Percentiles rank a stretch among this genome's conserved stretches.
phyloP scores from a whole-genome alignment of 1,284 basidiomycete species.

The Exobasidium cylindrosporum region DNA sequence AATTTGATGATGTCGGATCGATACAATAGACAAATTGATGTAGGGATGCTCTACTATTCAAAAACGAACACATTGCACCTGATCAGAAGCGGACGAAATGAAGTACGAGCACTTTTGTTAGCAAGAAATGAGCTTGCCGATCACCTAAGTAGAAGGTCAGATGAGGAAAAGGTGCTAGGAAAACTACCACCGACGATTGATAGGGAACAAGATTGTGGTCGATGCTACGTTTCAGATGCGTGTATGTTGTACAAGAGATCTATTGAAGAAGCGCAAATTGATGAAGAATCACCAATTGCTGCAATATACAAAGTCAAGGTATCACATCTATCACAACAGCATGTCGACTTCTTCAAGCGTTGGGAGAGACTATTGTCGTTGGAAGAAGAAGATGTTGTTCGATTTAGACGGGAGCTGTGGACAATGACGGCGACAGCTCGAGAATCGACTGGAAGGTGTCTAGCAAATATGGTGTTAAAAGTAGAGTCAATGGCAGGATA shows the following conservation, averaged over 20 bases:
- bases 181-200: constrained; percentile 75
- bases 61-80: constrained; percentile 79
- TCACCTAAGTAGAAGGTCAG: constrained; percentile 61
- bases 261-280: constrained; percentile 19
- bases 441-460: constrained; percentile 61
- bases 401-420: constrained; percentile 89
- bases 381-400: constrained; percentile 81
- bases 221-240: constrained; percentile 76
- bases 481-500: background rate
- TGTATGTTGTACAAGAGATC: constrained; percentile 89
- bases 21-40: constrained; percentile 64
- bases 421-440: constrained; percentile 78
- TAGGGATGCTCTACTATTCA: constrained; percentile 89
- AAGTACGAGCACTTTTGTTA: constrained; percentile 76
- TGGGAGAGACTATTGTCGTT: constrained; percentile 85
- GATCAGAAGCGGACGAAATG: constrained; percentile 74
- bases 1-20: constrained; percentile 86
- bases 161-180: background rate
- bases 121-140: constrained; percentile 81
- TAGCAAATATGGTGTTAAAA: constrained; percentile 53
- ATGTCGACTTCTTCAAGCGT: constrained; percentile 76
- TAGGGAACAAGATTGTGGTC: constrained; percentile 71
- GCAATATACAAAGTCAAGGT: constrained; percentile 76
- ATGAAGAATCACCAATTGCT: constrained; percentile 63
- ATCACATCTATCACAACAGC: constrained; percentile 68